Evolutionary conservation across 1,139 yeast genomes (phyloP), one percentile per base, ranked within the genome.

Genomic region (Hyphopichia khmerensis): DNA sequence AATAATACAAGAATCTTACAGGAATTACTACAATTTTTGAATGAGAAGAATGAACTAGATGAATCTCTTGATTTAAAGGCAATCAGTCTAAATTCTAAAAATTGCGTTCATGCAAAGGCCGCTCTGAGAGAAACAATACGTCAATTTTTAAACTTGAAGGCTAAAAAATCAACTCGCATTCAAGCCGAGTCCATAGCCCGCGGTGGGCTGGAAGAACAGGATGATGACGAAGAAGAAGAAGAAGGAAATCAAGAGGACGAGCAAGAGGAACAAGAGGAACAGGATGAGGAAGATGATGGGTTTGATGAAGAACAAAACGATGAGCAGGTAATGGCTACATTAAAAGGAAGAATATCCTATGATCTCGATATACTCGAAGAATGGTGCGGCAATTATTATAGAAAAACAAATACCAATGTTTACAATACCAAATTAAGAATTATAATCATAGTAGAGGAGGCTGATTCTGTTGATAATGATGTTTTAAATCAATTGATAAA

Each of bases 401-500:
- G 33, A 26, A 49, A 38, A 35, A 51, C 40, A 32, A 53, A 45
- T 40, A 43, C 43, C 15, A 45, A 40, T 18, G 33, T 38, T 26
- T 26, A 50, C 47, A 45, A 35, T 14, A 43, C 46, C 16, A 44
- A 42, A 24, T 41, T 64, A 13, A 52, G 73, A 18, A 53, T 77
- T 16, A 60, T 79, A 13, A 59, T 81, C 4, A 61, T 82, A 6
- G 55, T 85, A n/a, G 87, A 84, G 52, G 89, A 84, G 55, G 75
- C 86, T 1, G 87, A 81, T 51, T 72, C 85, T 2, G 73, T 84
- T 44, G 76, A 74, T 34, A 64, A 72, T 10, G 69, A 68, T n/a
- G 67, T 81, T 2, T 56, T 84, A 18, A 69, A 80, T 36, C 79
- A 74, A 23, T 55, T 83, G 30, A 52, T 84, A 19, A 69, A 68